Conservation (phyloP, 1,284 basidiomycete species). For the Tylopilus sp. region DNA sequence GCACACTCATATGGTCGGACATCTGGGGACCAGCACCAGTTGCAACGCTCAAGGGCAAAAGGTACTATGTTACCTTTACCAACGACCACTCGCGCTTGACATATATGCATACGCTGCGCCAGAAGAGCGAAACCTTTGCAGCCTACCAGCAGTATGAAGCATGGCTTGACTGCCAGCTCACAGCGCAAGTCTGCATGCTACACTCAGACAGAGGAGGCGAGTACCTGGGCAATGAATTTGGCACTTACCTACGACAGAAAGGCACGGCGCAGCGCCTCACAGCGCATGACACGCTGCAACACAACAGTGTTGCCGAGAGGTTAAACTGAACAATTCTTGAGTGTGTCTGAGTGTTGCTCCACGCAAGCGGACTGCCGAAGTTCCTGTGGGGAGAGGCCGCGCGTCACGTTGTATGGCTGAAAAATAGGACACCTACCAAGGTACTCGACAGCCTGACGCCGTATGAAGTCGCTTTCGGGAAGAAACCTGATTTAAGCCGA, state of each 20-base stretch:
- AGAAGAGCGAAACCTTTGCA: slow-evolving; percentile 4
- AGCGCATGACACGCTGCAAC: background rate
- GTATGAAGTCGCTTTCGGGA: background rate
- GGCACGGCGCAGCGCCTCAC: background rate
- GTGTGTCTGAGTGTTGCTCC: background rate
- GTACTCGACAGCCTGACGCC: rapidly evolving
- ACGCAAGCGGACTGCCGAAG: slow-evolving; percentile 10
- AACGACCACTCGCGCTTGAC: background rate
- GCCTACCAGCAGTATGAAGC: background rate
- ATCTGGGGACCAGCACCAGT: background rate
- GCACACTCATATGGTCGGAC: background rate
- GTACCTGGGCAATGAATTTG: slow-evolving; percentile 3
- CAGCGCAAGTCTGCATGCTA: background rate
- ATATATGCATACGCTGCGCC: background rate
- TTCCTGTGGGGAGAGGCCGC: slow-evolving; percentile 13
- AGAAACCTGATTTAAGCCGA: background rate
- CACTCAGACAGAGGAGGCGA: background rate
- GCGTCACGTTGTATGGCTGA: background rate
- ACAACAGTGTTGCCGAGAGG: background rate
- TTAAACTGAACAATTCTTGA: slow-evolving; percentile 9
- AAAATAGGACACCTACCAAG: slow-evolving; percentile 3
- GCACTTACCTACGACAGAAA: background rate
- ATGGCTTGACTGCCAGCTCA: background rate
- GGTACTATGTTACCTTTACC: slow-evolving; percentile 13
- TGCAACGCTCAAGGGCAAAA: rapidly evolving